Evolutionary conservation across 139 green algal species (phyloP).

Genomic region (Closterium sp.): DNA sequence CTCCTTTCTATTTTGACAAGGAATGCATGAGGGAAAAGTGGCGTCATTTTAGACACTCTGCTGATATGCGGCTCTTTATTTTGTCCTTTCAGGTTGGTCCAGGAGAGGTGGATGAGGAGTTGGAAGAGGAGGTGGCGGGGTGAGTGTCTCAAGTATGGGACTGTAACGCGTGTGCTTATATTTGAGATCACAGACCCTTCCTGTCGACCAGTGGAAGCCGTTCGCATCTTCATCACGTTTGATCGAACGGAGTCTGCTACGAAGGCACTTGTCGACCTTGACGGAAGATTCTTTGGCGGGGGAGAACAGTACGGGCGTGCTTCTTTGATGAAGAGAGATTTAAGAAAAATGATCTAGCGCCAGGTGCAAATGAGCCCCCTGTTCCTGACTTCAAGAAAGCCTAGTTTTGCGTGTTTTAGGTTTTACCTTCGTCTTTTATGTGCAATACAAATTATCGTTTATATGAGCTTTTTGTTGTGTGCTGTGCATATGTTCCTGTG

Average conservation of each 20-base stretch:
- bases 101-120: slow-evolving; percentile 83
- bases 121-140: slow-evolving; percentile 88
- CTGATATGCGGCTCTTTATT: too few species aligned
- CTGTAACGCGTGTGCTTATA: slow-evolving; percentile 78
- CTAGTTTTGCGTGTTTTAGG: neutral
- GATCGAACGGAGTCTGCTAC: slow-evolving; percentile 69
- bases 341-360: slow-evolving; percentile 70
- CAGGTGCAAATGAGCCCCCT: slow-evolving; percentile 36
- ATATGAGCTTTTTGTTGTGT: too few species aligned
- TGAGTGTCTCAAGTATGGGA: slow-evolving; percentile 88
- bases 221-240: slow-evolving; percentile 90
- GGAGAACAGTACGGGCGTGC: slow-evolving; percentile 66
- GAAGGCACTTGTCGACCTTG: slow-evolving; percentile 72
- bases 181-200: slow-evolving; percentile 71
- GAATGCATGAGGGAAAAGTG: too few species aligned
- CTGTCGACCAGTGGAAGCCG: slow-evolving; percentile 67
- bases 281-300: slow-evolving; percentile 82
- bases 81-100: slow-evolving; percentile 69
- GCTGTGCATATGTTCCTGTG: too few species aligned
- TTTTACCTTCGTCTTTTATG: too few species aligned
- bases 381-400: neutral
- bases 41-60: too few species aligned
- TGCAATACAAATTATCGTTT: too few species aligned
- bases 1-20: too few species aligned
- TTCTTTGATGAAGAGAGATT: slow-evolving; percentile 86